Evolutionary conservation across 371 early-diverging fungal species (phyloP), one percentile per base, ranked within the genome.

Genomic region (Mucor indicus): DNA sequence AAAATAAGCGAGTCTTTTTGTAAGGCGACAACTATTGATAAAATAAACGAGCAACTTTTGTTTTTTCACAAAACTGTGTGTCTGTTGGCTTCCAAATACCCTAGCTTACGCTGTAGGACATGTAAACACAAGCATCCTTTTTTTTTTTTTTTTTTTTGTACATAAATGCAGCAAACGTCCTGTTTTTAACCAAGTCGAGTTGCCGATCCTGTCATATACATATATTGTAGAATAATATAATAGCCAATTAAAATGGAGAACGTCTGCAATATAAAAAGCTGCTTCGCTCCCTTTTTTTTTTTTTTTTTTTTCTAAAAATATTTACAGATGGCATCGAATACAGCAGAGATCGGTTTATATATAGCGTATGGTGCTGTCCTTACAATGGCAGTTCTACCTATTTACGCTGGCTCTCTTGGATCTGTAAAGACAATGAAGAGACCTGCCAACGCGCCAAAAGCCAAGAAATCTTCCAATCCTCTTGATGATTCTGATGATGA

Each of bases 281-380:
- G 5, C 13, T 32, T 4, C 12, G 15, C 33, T 39, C 39, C 35
- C 11, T 47, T 38, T 47, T 38, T 13, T 48, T 38, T 21, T 38
- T 48, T n/a, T 38, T 13, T 39, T 20, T 48, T 48, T 39, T 15
- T 48, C 30, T 48, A 19, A 15, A 17, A 15, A 2, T 24, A 25
- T 25, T 17, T n/a, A 19, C 17, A 25, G 2, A 55, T 56, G 50
- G 56, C 49, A 35, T 45, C 45, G 32, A 45, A 22, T 36, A 50
- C 31, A 12, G 45, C 49, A 17, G 56, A 56, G 8, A 35, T 56
- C 45, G 79, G 79, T 21, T 64, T 88, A 13, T 79, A 85, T 19
- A 53, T 84, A 29, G 95, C 96, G 38, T 97, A 97, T 66, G 80
- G 81, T 24, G 95, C 92, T n/a, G 75, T 97, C 27, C 78, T 86